Evolutionary conservation across 129 eudicot genomes (phyloP).

Genomic region (Smallanthus sonchifolius): DNA sequence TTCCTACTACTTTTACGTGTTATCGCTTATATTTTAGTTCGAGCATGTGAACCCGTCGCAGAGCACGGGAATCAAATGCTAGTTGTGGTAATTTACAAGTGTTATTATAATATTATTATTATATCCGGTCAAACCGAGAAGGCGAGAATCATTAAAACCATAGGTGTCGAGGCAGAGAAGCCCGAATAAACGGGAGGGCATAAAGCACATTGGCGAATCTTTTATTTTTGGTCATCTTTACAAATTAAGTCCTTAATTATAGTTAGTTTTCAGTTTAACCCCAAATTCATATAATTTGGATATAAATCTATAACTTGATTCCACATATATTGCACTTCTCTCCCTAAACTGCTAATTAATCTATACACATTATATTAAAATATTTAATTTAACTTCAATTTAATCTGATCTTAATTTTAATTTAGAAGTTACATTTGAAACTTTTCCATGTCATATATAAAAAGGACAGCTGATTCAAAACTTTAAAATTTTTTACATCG

Average conservation of each 20-base stretch:
- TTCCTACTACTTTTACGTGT: too few species aligned
- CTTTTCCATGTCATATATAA: neutral
- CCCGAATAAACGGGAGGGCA: neutral
- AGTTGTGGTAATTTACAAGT: neutral
- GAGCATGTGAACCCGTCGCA: too few species aligned
- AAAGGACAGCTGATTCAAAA: too few species aligned
- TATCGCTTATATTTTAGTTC: too few species aligned
- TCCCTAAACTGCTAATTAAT: neutral
- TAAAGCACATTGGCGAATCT: conserved; percentile 1
- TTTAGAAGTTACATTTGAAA: neutral
- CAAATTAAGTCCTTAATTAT: neutral
- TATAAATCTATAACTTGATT: neutral
- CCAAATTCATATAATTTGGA: neutral
- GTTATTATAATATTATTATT: neutral
- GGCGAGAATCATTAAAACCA: neutral
- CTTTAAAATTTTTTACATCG: too few species aligned
- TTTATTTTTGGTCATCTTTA: neutral
- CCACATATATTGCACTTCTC: neutral
- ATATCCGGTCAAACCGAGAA: conserved; percentile 9
- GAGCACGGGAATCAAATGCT: too few species aligned
- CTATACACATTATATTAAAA: neutral
- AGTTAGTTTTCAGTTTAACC: too few species aligned
- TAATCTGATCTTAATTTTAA: neutral
- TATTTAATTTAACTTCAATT: neutral
- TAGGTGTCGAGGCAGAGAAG: neutral